These are phyloP conservation scores for Pseudocercospora eumusae DNA, from an alignment of 2,329 filamentous ascomycete species.

Conservation along the genomic window DNA sequence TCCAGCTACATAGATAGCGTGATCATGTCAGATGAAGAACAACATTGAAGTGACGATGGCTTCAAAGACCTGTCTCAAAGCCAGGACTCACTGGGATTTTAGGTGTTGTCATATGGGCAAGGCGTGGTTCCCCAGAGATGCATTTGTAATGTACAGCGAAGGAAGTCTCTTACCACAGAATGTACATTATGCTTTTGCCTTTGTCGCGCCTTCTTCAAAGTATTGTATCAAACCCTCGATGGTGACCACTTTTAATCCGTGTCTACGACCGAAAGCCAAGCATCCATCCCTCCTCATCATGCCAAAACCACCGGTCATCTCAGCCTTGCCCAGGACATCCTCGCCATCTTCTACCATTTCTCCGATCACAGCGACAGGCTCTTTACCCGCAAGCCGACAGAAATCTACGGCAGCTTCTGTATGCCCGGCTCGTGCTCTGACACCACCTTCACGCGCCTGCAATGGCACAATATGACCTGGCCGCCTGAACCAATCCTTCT, in stretches of 20 bases:
- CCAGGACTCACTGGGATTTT: background rate
- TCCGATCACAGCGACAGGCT: slow-evolving; percentile 77
- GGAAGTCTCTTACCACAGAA: background rate
- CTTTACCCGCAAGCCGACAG: slow-evolving; percentile 79
- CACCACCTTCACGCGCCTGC: slow-evolving; percentile 74
- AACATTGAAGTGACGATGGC: background rate
- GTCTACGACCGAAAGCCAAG: slow-evolving; percentile 81
- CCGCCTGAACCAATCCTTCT: slow-evolving; percentile 66
- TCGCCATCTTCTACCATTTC: slow-evolving; percentile 88
- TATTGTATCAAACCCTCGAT: slow-evolving; percentile 86
- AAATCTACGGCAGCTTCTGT: slow-evolving; percentile 94
- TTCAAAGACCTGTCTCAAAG: background rate
- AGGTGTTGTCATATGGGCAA: background rate
- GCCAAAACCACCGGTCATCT: slow-evolving; percentile 64
- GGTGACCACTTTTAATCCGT: slow-evolving; percentile 90
- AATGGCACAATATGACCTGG: slow-evolving; percentile 92
- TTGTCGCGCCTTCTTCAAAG: slow-evolving; percentile 55
- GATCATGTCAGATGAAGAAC: background rate
- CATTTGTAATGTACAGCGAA: slow-evolving; percentile 10
- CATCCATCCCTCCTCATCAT: slow-evolving; percentile 93
- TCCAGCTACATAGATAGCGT: background rate
- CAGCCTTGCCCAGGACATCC: slow-evolving; percentile 66
- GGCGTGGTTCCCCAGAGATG: background rate
- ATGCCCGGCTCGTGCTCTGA: slow-evolving; percentile 77
- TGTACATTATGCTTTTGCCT: slow-evolving; percentile 18